Conservation (phyloP, 371 early-diverging fungal species). For the Caulochytrium protostelioides region DNA sequence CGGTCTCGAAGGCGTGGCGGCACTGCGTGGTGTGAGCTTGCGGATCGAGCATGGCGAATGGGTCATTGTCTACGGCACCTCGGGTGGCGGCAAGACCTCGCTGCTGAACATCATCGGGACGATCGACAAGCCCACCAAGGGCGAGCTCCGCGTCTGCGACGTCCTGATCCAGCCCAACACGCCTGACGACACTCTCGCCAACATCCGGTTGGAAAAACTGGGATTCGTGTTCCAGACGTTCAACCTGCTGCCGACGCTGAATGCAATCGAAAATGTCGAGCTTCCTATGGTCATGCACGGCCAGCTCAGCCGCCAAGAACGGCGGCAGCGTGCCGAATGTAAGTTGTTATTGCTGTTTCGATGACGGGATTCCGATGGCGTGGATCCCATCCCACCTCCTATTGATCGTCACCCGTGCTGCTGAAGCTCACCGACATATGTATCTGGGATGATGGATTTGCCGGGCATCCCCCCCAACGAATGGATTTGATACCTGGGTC, state of each 20-base stretch:
- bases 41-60: conserved; percentile 7
- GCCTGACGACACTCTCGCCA: conserved; percentile 5
- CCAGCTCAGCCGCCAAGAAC: not conserved
- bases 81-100: conserved; percentile 13
- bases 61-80: conserved; percentile 10
- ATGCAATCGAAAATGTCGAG: conserved; percentile 13
- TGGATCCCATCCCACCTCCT: too few relatives aligned
- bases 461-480: too few relatives aligned
- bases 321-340: conserved; percentile 3
- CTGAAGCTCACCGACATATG: too few relatives aligned
- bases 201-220: conserved; percentile 7
- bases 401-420: too few relatives aligned
- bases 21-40: conserved; percentile 7
- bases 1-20: conserved; percentile 13
- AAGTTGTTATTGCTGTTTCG: not conserved
- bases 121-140: conserved; percentile 13
- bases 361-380: too few relatives aligned
- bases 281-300: conserved; percentile 10
- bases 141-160: conserved; percentile 7
- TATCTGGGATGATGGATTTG: too few relatives aligned
- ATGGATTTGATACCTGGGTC: not conserved
- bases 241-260: conserved; percentile 11
- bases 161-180: conserved; percentile 8
- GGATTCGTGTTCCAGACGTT: conserved; percentile 14
- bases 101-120: conserved; percentile 13